These are phyloP conservation scores for Mycena crocata DNA, from an alignment of 768 basidiomycete genomes.

Conservation along the genomic window DNA sequence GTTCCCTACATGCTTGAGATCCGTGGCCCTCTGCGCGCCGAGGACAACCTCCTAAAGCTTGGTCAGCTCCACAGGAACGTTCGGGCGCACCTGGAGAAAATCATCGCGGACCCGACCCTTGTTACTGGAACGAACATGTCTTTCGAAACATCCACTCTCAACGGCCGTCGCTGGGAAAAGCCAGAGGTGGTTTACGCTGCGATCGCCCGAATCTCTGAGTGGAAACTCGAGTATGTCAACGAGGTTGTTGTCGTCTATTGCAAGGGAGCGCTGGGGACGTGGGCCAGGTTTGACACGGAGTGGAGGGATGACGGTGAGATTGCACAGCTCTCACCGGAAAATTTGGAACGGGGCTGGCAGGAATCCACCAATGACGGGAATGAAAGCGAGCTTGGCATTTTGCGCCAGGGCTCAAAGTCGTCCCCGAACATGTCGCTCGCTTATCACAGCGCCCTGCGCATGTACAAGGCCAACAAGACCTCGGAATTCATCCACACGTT, in stretches of 20 bases:
- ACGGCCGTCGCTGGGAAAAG: slow-evolving; percentile 22
- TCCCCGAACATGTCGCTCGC: slow-evolving; percentile 10
- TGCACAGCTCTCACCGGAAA: slow-evolving; percentile 1
- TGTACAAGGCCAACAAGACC: slow-evolving; percentile 28
- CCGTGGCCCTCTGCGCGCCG: slow-evolving; percentile 4
- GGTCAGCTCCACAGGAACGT: slow-evolving; percentile 24
- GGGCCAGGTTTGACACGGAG: slow-evolving; percentile 13
- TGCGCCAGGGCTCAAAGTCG: not conserved
- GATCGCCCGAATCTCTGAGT: not conserved
- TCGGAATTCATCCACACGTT: not conserved
- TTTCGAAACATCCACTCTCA: slow-evolving; percentile 5
- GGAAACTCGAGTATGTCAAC: slow-evolving; percentile 11
- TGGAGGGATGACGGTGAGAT: slow-evolving; percentile 3
- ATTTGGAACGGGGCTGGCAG: slow-evolving; percentile 24
- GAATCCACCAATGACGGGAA: slow-evolving; percentile 36
- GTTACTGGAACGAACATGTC: not conserved
- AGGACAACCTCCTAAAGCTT: slow-evolving; percentile 34
- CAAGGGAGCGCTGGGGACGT: slow-evolving; percentile 4
- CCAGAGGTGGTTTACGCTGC: slow-evolving; percentile 29
- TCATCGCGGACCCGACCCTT: slow-evolving; percentile 20
- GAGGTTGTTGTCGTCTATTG: slow-evolving; percentile 11
- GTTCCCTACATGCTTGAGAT: slow-evolving; percentile 36
- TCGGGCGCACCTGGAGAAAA: slow-evolving; percentile 14
- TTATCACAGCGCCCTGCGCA: slow-evolving; percentile 21
- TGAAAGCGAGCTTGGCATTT: slow-evolving; percentile 32